Conservation (phyloP, 805 yeast species). For the Zygosaccharomyces rouxii region DNA sequence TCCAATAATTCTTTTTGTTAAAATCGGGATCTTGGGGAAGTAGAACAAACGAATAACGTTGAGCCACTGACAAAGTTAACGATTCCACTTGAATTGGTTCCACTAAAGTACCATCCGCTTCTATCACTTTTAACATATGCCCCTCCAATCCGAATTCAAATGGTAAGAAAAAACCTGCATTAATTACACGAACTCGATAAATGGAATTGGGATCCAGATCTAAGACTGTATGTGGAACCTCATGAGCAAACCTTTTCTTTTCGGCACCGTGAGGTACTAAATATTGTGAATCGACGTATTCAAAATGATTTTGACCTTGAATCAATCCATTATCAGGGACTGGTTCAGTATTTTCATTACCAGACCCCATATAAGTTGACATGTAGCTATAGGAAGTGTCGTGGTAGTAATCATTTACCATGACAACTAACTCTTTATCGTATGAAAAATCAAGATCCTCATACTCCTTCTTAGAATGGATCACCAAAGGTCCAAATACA, state of each 20-base stretch:
- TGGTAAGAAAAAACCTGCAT: slow-evolving; percentile 49
- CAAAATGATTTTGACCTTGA: slow-evolving; percentile 38
- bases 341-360: slow-evolving; percentile 47
- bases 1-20: slow-evolving; percentile 40
- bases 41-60: slow-evolving; percentile 59
- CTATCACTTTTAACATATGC: slow-evolving; percentile 48
- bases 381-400: slow-evolving; percentile 23
- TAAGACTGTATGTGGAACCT: slow-evolving; percentile 15
- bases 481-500: slow-evolving; percentile 47
- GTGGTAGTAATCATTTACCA: slow-evolving; percentile 51
- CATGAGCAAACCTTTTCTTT: slow-evolving; percentile 1
- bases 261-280: slow-evolving; percentile 17
- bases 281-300: slow-evolving; percentile 24
- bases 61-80: slow-evolving; percentile 56
- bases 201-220: slow-evolving; percentile 41
- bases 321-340: slow-evolving; percentile 44
- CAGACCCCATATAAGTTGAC: slow-evolving; percentile 38
- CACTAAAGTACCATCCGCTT: slow-evolving; percentile 50
- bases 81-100: slow-evolving; percentile 42
- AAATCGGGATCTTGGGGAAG: slow-evolving; percentile 45
- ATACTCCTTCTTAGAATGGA: slow-evolving; percentile 38
- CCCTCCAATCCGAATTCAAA: slow-evolving; percentile 48
- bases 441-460: slow-evolving; percentile 37
- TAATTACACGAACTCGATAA: slow-evolving; percentile 45
- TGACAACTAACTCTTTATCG: slow-evolving; percentile 46